Base-by-base conservation (phyloP, 306 rosid species). In the Senna tora region DNA sequence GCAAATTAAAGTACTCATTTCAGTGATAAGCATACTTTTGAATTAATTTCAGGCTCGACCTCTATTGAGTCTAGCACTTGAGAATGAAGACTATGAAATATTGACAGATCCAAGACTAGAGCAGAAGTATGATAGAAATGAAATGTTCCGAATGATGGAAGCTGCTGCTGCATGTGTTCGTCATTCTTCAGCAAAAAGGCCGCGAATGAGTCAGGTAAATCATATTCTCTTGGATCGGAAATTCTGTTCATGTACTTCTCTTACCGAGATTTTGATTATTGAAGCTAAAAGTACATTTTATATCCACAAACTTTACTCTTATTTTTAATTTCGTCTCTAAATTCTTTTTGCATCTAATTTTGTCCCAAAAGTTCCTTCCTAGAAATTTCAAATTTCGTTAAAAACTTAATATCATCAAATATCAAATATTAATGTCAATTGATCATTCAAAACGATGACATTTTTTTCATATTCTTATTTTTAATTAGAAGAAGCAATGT, bases 151-250 rank as follows among this genome's bases (percentile, higher is more conserved):
- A 42, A 89, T 91, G 99, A 84, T 95, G 0, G 97, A 95, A 74
- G 99, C 96, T 17, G 96, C 99, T 0, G 96, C 96, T 5, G 97
- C 96, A 50, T 95, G 97, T 11, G 90, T 95, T 46, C 96, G 99
- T 22, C 96, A 95, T 74, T 91, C 93, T 4, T 84, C 89, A 8
- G 46, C 87, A 9, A 95, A 88, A 77, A 82, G 99, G 72, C 99
- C 99, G 1, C 75, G 84, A 32, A 95, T 91, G 99, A 84, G 90
- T 77, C 97, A 84, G 96, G 97, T 95, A 89, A 71, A 9, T 43
- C 17, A 5, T n/a, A 28, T 45, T 41, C 2, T 63, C 43, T 36
- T 41, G 30, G 30, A 25, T 25, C 30, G n/a, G n/a, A n/a, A n/a
- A 25, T 15, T 12, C 70, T 61, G 28, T 9, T 11, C 19, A 55